Evolutionary conservation across 495 filamentous ascomycete species (phyloP), one percentile per base, ranked within the genome.

Genomic region (Cenococcum geophilum): DNA sequence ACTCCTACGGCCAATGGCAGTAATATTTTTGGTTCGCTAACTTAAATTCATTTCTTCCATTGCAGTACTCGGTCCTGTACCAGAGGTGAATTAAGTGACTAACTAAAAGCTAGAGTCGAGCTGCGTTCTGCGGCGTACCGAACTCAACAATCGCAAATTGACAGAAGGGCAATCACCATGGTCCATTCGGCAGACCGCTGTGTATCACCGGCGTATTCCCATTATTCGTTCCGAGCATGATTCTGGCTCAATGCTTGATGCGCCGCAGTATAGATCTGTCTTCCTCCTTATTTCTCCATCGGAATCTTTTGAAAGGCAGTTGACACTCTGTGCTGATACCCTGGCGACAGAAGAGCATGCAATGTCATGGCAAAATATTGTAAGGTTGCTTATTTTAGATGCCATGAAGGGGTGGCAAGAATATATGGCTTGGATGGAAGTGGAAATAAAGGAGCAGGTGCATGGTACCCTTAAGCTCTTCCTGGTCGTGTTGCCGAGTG

Each of bases 141-240:
- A 70, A 18, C 37, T 57, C 10, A 71, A 72, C 40, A 40, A 62
- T 22, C 64, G 72, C 18, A 23, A 22, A 1, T 22, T 58, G 21
- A 42, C 55, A 2, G 45, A 55, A 51, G 59, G 53, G 35, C 52
- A 70, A 43, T 57, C 55, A 18, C 64, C 68, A 56, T 73, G 71
- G 71, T 73, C 71, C 9, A 61, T 72, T 9, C 63, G 71, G n/a
- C 71, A 73, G 52, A 69, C 57, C 1, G 70, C 66, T 36, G 60
- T 73, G 0, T 73, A 72, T 47, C 68, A 72, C 35, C 64, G 59
- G 23, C 67, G 55, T 43, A 58, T 58, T n/a, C n/a, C 55, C 12
- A 58, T 47, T 56, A n/a, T 18, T 56, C 20, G 16, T 35, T 11
- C 53, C 37, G 53, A 35, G 18, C 32, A 34, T 56, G 53, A 56